Conservation (phyloP, 495 filamentous ascomycete species). For the Podospora pseudocomata region DNA sequence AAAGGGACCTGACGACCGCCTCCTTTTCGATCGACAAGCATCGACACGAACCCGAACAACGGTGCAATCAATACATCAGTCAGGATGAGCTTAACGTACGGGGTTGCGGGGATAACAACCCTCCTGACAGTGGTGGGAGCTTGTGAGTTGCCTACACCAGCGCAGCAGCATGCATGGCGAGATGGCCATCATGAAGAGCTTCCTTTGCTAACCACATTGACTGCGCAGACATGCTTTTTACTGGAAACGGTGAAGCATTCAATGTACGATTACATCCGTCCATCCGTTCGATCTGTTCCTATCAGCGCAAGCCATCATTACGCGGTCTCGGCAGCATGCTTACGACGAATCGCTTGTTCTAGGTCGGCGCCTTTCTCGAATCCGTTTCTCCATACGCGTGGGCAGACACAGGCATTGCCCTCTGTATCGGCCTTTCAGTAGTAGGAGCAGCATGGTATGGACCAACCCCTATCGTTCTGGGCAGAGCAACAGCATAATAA, state of each 20-base stretch:
- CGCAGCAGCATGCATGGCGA: neutral
- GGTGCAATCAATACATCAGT: constrained; percentile 6
- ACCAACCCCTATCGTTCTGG: neutral
- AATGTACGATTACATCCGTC: constrained; percentile 61
- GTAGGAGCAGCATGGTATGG: constrained; percentile 95
- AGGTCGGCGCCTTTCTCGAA: constrained; percentile 94
- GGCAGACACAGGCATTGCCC: constrained; percentile 84
- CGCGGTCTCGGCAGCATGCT: neutral
- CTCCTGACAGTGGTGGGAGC: constrained; percentile 78
- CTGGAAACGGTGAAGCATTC: constrained; percentile 90
- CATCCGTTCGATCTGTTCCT: constrained; percentile 9
- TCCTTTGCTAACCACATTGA: constrained; percentile 34
- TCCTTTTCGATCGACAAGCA: neutral
- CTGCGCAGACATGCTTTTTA: constrained; percentile 91
- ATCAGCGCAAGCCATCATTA: constrained; percentile 28
- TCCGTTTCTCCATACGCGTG: constrained; percentile 90
- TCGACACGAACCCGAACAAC: neutral
- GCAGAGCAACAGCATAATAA: constrained; percentile 24
- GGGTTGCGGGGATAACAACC: constrained; percentile 63
- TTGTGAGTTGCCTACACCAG: constrained; percentile 54
- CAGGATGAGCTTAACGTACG: constrained; percentile 62
- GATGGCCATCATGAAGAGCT: constrained; percentile 3
- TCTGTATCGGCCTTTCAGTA: constrained; percentile 93
- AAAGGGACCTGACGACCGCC: constrained; percentile 1
- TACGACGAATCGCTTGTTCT: constrained; percentile 73